Evolutionary conservation across 345 rosid genomes (phyloP), one percentile per base, ranked within the genome.

Genomic region (Heritiera fomes): DNA sequence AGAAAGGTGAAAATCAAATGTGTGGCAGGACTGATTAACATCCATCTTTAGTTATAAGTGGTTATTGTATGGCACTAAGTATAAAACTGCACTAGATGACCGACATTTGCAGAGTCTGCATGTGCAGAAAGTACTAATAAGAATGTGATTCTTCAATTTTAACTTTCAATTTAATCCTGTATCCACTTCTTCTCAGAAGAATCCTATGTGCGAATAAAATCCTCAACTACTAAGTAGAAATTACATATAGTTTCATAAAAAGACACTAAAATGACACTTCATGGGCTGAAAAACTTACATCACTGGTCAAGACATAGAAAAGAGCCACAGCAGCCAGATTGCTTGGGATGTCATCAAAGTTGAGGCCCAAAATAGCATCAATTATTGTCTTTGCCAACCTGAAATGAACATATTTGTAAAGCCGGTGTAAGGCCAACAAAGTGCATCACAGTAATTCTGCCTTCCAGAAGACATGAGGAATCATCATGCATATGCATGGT

Each of bases 311-410:
- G 70, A 88, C 80, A 80, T 87, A 91, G 82, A 94, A 90, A 80
- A 94, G 89, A 41, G 93, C 83, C n/a, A 90, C 97, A 77, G 94
- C 95, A 79, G 97, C 99, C 72, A 92, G 89, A 85, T 92, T 92
- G 87, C 97, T 92, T 28, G 89, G 85, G 63, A 82, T 72, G 76
- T 96, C 99, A 55, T 94, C 99, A 66, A 91, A 85, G 86, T 86
- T 87, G 77, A 96, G 95, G 84, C 86, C 93, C 88, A 92, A 83
- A 79, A 92, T 80, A 76, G 95, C 94, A 86, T 92, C 93, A 30
- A 89, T 60, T 86, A 94, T 90, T 30, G 93, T 85, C 82, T 91
- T 88, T 4, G 85, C 91, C 83, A 83, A 85, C 91, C 99, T 95
- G 94, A 81, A 86, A 87, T 81, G 45, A 78, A 60, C 58, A 77